Evolutionary conservation across 306 rosid species (phyloP).

Genomic region (Quercus engelmannii): DNA sequence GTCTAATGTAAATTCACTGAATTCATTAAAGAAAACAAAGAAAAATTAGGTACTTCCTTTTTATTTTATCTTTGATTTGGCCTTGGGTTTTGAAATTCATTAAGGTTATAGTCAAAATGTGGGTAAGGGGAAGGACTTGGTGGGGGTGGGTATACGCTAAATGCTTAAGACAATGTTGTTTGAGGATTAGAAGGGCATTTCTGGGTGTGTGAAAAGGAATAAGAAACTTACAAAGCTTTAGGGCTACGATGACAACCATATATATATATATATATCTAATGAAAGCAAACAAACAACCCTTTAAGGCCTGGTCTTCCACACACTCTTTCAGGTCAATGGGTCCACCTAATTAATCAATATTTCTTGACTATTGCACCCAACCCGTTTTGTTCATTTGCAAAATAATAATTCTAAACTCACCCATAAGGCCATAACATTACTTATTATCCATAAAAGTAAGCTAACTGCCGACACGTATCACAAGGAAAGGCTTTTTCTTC

Average conservation of each 20-base stretch:
- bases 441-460: background rate
- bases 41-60: background rate
- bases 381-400: slow-evolving; percentile 25
- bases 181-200: slow-evolving; percentile 63
- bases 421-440: background rate
- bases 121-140: slow-evolving; percentile 19
- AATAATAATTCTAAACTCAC: slow-evolving; percentile 23
- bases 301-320: slow-evolving; percentile 25
- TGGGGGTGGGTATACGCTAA: slow-evolving; percentile 29
- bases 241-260: slow-evolving; percentile 42
- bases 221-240: slow-evolving; percentile 39
- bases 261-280: background rate
- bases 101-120: slow-evolving; percentile 15
- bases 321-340: slow-evolving; percentile 69
- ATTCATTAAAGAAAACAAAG: slow-evolving; percentile 5
- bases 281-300: slow-evolving; percentile 71
- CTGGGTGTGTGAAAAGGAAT: slow-evolving; percentile 59
- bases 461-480: background rate
- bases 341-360: slow-evolving; percentile 49
- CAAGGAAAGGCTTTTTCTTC: too few relatives aligned
- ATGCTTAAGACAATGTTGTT: slow-evolving; percentile 38
- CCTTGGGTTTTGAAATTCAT: slow-evolving; percentile 23
- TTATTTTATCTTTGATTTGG: slow-evolving; percentile 21
- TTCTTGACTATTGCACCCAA: slow-evolving; percentile 53
- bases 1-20: background rate